Percentiles rank a stretch among this genome's conserved stretches.
These are phyloP conservation scores for Backusella tuberculispora DNA, from an alignment of 192 early-diverging fungal species.

Conservation along the genomic window DNA sequence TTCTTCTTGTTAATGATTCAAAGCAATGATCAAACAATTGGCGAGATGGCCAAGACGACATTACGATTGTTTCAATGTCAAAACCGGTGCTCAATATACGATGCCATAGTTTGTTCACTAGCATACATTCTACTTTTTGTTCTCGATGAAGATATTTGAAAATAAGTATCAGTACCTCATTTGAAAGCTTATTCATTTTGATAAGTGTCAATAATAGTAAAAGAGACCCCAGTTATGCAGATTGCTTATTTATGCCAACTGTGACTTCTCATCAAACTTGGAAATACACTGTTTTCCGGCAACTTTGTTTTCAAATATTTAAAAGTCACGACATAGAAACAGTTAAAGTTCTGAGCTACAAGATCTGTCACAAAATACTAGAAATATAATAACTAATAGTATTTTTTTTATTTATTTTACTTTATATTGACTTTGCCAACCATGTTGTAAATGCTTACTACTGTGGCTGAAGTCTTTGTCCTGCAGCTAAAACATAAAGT, in stretches of 20 bases:
- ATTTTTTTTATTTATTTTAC: too few relatives aligned
- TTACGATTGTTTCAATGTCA: conserved; percentile 3
- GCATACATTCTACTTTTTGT: neutral
- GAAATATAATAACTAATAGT: too few relatives aligned
- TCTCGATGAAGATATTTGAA: conserved; percentile 10
- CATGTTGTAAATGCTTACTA: too few relatives aligned
- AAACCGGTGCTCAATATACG: neutral
- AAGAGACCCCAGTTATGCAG: neutral
- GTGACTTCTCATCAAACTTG: conserved; percentile 7
- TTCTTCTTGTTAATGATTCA: neutral
- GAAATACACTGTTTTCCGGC: neutral
- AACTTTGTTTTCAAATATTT: too few relatives aligned
- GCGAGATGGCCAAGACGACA: conserved; percentile 12
- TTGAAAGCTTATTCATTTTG: neutral
- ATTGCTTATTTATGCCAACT: conserved; percentile 7
- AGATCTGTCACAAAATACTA: too few relatives aligned
- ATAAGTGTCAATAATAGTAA: conserved; percentile 2
- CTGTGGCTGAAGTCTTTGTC: too few relatives aligned
- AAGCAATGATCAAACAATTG: conserved; percentile 4
- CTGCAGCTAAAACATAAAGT: too few relatives aligned
- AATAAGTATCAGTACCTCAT: neutral
- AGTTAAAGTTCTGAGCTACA: too few relatives aligned
- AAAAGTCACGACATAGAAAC: too few relatives aligned
- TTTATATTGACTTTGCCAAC: too few relatives aligned
- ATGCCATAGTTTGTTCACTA: neutral